A percentile compares a stretch with the other conserved stretches of the same genome.
These are phyloP conservation scores for Colletotrichum magnum DNA, from an alignment of 2,329 filamentous ascomycete species.

Conservation along the genomic window DNA sequence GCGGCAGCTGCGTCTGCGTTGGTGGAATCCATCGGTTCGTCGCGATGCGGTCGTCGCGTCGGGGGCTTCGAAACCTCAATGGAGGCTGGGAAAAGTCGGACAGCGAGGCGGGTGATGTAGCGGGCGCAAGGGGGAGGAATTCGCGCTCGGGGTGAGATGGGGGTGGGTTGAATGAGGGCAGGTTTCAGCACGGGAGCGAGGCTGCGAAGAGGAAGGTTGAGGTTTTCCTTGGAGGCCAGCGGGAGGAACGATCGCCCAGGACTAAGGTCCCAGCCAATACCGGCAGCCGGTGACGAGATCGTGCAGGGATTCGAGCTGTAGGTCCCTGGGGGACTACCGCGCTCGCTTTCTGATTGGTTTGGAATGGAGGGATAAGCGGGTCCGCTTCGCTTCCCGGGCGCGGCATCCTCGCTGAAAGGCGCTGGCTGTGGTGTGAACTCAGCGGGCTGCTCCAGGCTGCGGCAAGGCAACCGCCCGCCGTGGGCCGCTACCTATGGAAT, in stretches of 20 bases:
- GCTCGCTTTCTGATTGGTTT: conserved; percentile 31
- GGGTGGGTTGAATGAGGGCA: conserved; percentile 9
- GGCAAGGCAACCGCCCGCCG: background rate
- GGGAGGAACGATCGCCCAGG: conserved; percentile 30
- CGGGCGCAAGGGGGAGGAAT: conserved; percentile 7
- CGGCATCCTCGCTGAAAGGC: conserved; percentile 13
- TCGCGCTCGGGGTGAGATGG: conserved; percentile 33
- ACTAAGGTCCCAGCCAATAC: conserved; percentile 37
- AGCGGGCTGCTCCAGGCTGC: conserved; percentile 1
- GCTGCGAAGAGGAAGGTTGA: conserved; percentile 35
- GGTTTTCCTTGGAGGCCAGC: conserved; percentile 32
- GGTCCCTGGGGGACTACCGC: conserved; percentile 35
- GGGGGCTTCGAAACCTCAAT: conserved; percentile 5
- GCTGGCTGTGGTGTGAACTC: conserved; percentile 16
- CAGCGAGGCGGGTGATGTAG: background rate
- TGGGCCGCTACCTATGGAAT: background rate
- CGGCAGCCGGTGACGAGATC: conserved; percentile 39
- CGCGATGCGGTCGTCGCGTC: conserved; percentile 5
- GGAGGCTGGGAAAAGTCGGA: background rate
- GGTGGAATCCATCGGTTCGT: conserved; percentile 29
- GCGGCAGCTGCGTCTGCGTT: conserved; percentile 31
- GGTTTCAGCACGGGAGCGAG: conserved; percentile 37
- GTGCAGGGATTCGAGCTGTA: conserved; percentile 41
- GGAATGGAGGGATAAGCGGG: conserved; percentile 3
- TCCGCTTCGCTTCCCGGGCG: background rate